These are phyloP conservation scores for Pyrenochaeta sp. DNA, from an alignment of 2,329 filamentous ascomycete genomes.

Conservation along the genomic window DNA sequence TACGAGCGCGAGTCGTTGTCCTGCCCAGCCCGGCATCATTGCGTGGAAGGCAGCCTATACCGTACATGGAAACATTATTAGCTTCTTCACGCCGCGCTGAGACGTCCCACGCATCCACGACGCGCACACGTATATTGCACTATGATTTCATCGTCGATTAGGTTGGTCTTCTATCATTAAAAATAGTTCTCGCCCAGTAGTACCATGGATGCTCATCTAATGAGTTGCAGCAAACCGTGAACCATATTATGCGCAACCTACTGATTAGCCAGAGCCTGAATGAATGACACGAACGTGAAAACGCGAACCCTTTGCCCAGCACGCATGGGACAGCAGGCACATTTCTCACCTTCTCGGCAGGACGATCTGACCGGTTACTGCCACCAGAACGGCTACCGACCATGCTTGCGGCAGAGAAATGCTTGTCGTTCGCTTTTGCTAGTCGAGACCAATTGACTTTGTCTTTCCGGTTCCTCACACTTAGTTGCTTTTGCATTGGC, in stretches of 20 bases:
- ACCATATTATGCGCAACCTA: constrained; percentile 14
- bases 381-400: constrained; percentile 8
- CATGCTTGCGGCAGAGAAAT: constrained; percentile 1
- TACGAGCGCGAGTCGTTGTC: constrained; percentile 33
- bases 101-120: constrained; percentile 44
- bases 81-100: constrained; percentile 40
- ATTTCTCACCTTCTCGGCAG: constrained; percentile 7
- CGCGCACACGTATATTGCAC: constrained; percentile 40
- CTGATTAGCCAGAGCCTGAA: constrained; percentile 15
- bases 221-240: constrained; percentile 25
- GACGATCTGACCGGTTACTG: background rate
- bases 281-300: constrained; percentile 19
- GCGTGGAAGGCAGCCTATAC: constrained; percentile 37
- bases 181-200: constrained; percentile 29
- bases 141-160: constrained; percentile 33
- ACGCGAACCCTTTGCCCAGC: constrained; percentile 21
- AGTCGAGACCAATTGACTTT: constrained; percentile 4
- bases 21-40: constrained; percentile 16
- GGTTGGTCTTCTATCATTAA: constrained; percentile 33
- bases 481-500: constrained; percentile 6
- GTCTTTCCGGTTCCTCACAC: constrained; percentile 6
- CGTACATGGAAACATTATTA: constrained; percentile 43
- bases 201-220: constrained; percentile 29
- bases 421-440: constrained; percentile 13
- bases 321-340: constrained; percentile 9